Evolutionary conservation across 352 stramenopile species (phyloP).

Genomic region (Phytophthora cactorum): DNA sequence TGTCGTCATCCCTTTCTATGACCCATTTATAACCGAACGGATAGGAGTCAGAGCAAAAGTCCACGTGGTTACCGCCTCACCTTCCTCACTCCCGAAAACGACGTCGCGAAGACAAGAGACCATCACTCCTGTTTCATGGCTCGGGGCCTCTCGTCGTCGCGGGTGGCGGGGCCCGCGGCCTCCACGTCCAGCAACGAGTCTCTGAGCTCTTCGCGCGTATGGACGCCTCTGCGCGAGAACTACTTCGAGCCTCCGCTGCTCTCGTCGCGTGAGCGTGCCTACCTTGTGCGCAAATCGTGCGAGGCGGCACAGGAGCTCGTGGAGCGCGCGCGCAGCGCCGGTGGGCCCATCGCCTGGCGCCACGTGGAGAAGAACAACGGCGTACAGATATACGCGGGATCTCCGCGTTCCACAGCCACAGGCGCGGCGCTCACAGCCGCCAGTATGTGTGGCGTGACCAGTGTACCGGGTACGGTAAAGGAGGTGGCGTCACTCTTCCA

Average conservation of each 20-base stretch:
- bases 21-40: conserved; percentile 9
- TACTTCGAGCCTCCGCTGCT: conserved; percentile 78
- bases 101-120: conserved; percentile 22
- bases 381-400: conserved; percentile 79
- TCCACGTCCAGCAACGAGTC: conserved; percentile 12
- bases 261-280: conserved; percentile 67
- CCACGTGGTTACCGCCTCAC: not conserved
- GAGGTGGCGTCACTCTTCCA: conserved; percentile 82
- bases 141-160: conserved; percentile 31
- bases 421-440: conserved; percentile 34
- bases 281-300: conserved; percentile 84
- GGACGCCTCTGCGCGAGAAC: conserved; percentile 79
- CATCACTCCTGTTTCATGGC: conserved; percentile 25
- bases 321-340: conserved; percentile 63
- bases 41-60: conserved; percentile 25
- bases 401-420: conserved; percentile 38
- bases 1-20: conserved; percentile 1
- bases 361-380: conserved; percentile 80
- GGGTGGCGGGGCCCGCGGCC: conserved; percentile 9
- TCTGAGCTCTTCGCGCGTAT: conserved; percentile 32
- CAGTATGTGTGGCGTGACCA: conserved; percentile 85
- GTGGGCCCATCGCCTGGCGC: conserved; percentile 74
- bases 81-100: conserved; percentile 32
- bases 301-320: conserved; percentile 83
- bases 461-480: conserved; percentile 67